A percentile compares a stretch with the other conserved stretches of the same genome.
Evolutionary conservation across 2,329 filamentous ascomycete genomes (phyloP).

Genomic region (Claviceps sp.): DNA sequence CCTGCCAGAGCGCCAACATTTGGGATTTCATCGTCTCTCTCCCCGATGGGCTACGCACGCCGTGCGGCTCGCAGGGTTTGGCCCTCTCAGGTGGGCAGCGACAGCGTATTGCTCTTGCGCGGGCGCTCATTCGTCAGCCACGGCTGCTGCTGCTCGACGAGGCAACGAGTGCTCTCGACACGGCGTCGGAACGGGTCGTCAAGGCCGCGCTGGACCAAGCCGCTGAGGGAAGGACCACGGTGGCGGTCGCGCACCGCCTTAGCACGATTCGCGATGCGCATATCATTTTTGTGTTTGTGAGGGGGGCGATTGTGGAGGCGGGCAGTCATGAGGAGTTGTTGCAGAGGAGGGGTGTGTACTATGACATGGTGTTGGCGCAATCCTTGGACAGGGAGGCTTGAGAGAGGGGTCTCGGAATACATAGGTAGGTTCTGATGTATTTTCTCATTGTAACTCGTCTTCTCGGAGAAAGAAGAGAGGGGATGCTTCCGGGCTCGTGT

Average conservation of each 20-base stretch:
- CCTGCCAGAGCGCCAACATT: conserved; percentile 32
- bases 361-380: conserved; percentile 37
- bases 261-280: conserved; percentile 21
- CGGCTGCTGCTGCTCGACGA: conserved; percentile 41
- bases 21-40: conserved; percentile 41
- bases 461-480: too few species aligned
- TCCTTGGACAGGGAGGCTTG: conserved; percentile 20
- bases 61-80: conserved; percentile 41
- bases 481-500: too few species aligned
- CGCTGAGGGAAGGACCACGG: conserved; percentile 6
- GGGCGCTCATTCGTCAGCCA: conserved; percentile 37
- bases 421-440: too few species aligned
- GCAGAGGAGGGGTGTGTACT: conserved; percentile 31
- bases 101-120: conserved; percentile 40
- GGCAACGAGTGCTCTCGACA: conserved; percentile 42
- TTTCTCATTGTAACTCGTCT: too few species aligned
- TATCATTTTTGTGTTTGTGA: conserved; percentile 45
- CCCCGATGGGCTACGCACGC: conserved; percentile 30
- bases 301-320: conserved; percentile 35
- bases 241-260: conserved; percentile 8
- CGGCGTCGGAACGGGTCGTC: conserved; percentile 32
- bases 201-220: conserved; percentile 8
- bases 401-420: too few species aligned
- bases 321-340: conserved; percentile 48
- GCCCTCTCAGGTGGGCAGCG: conserved; percentile 39